Evolutionary conservation across 371 early-diverging fungal genomes (phyloP).

Genomic region (Actinomortierella wolfii): DNA sequence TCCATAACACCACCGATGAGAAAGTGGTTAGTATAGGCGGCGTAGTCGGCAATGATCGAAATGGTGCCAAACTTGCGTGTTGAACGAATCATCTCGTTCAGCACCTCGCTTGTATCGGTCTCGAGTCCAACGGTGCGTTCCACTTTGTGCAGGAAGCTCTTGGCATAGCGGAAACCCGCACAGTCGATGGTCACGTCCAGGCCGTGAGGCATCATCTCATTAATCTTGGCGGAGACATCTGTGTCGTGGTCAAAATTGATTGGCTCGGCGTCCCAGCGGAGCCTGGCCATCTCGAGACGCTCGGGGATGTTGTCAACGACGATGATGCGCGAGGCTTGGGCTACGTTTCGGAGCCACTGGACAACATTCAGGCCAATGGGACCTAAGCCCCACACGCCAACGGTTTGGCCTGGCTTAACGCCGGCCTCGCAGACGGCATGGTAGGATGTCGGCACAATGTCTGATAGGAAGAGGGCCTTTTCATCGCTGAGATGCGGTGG

Average conservation of each 20-base stretch:
- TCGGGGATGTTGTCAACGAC: conserved; percentile 56
- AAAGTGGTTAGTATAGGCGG: conserved; percentile 57
- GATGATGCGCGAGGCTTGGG: conserved; percentile 57
- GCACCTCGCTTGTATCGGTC: conserved; percentile 62
- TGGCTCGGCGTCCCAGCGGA: conserved; percentile 49
- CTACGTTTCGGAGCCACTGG: conserved; percentile 55
- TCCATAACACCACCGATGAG: conserved; percentile 68
- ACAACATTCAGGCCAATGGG: conserved; percentile 61
- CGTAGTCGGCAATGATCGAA: conserved; percentile 56
- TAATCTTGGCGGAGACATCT: conserved; percentile 49
- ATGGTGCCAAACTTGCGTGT: conserved; percentile 57
- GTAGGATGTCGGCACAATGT: conserved; percentile 64
- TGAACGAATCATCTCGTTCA: conserved; percentile 55
- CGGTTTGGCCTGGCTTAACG: conserved; percentile 51
- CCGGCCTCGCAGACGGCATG: conserved; percentile 55
- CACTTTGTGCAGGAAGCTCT: conserved; percentile 51
- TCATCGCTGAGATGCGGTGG: conserved; percentile 57
- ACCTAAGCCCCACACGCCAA: conserved; percentile 66
- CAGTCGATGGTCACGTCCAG: conserved; percentile 60
- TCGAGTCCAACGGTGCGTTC: conserved; percentile 58
- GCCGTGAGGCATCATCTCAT: conserved; percentile 51
- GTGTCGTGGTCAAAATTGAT: conserved; percentile 52
- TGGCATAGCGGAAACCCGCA: conserved; percentile 62
- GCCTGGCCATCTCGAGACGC: conserved; percentile 54
- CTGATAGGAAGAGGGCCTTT: conserved; percentile 59